phyloP scores from a whole-genome alignment of 352 stramenopile species.

The Globisporangium iwayamae region DNA sequence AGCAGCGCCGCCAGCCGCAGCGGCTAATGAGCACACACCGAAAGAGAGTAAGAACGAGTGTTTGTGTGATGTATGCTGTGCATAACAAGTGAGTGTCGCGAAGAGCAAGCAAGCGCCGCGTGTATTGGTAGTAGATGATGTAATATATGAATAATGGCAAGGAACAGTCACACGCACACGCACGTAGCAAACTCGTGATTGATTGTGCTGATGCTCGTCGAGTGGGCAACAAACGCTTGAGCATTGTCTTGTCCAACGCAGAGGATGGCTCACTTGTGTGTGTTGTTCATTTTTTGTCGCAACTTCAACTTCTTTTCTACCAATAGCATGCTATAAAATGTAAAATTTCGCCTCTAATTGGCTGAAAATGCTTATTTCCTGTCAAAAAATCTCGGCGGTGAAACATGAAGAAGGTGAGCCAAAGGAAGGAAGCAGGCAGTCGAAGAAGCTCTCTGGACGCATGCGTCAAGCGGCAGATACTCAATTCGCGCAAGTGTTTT shows the following conservation, averaged over 20 bases:
- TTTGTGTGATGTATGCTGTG: neutral
- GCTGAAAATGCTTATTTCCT: neutral
- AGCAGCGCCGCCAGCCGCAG: neutral
- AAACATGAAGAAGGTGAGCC: neutral
- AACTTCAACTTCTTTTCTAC: conserved; percentile 18
- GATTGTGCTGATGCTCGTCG: too few relatives aligned
- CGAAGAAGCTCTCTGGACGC: neutral
- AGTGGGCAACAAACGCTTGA: too few relatives aligned
- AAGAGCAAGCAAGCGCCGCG: too few relatives aligned
- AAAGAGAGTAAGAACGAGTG: neutral
- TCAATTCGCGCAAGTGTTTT: neutral
- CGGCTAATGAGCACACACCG: neutral
- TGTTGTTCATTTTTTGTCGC: neutral
- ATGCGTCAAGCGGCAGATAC: neutral
- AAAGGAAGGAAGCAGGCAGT: neutral
- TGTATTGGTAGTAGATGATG: too few relatives aligned
- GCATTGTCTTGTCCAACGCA: too few relatives aligned
- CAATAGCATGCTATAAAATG: neutral
- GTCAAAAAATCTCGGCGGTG: neutral
- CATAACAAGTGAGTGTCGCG: neutral
- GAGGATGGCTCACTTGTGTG: neutral
- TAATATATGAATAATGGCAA: too few relatives aligned
- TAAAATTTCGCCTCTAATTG: neutral
- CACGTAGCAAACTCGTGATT: too few relatives aligned
- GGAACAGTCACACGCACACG: too few relatives aligned